A percentile compares a stretch with the other conserved stretches of the same genome.
Evolutionary conservation across 2,329 filamentous ascomycete species (phyloP).

Genomic region (Monilinia fructigena): DNA sequence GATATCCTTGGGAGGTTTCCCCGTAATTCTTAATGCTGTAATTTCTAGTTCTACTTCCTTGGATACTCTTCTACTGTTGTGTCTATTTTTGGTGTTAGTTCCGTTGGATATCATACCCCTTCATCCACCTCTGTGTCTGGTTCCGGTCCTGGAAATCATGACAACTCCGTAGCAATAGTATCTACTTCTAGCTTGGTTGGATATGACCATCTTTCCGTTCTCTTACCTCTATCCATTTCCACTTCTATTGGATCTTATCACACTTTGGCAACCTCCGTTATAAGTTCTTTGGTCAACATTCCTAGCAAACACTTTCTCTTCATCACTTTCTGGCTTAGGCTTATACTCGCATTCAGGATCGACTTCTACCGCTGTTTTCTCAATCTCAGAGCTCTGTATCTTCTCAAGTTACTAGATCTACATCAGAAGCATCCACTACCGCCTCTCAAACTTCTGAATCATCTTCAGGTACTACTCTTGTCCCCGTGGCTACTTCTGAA

Average conservation of each 20-base stretch:
- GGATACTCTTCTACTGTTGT: slow-evolving; percentile 12
- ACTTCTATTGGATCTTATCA: slow-evolving; percentile 14
- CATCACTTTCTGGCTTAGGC: slow-evolving; percentile 21
- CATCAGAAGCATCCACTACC: slow-evolving; percentile 14
- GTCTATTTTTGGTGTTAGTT: slow-evolving; percentile 10
- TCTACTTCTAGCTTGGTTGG: slow-evolving; percentile 14
- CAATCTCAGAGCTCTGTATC: slow-evolving; percentile 18
- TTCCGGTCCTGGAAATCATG: slow-evolving; percentile 2
- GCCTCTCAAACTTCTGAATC: slow-evolving; percentile 7
- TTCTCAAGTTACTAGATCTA: slow-evolving; percentile 6
- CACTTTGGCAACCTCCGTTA: slow-evolving; percentile 8
- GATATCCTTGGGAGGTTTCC: slow-evolving; percentile 10
- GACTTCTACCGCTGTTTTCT: slow-evolving; percentile 15
- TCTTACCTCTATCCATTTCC: neutral
- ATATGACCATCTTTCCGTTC: neutral
- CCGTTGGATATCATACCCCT: slow-evolving; percentile 15
- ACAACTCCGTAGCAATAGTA: slow-evolving; percentile 3
- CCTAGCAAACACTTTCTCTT: slow-evolving; percentile 12
- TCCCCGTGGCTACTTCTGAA: neutral
- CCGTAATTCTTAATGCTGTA: slow-evolving; percentile 13
- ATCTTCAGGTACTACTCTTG: slow-evolving; percentile 1
- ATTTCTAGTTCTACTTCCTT: slow-evolving; percentile 22
- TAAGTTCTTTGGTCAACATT: slow-evolving; percentile 18
- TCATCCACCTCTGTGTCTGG: slow-evolving; percentile 2
- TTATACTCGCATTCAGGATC: slow-evolving; percentile 27